Evolutionary conservation across 805 yeast species (phyloP).

Genomic region (Candida adriatica): DNA sequence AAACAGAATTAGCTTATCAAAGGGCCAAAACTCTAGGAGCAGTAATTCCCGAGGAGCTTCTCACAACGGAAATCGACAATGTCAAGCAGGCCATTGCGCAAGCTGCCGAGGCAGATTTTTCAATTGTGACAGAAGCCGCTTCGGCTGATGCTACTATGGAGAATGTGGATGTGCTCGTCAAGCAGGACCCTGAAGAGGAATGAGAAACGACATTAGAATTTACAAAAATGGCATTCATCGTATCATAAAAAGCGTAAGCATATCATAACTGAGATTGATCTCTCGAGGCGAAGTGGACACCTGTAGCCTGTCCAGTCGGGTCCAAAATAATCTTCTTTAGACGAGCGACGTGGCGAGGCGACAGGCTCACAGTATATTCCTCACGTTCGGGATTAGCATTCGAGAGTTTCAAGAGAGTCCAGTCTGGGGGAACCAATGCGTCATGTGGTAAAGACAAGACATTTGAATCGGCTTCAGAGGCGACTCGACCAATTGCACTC

Average conservation of each 20-base stretch:
- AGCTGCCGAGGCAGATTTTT: not conserved
- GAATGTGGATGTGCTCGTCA: no score
- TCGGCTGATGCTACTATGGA: no score
- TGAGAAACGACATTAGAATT: no score
- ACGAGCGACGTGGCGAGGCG: slow-evolving; percentile 7
- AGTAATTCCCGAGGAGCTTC: slow-evolving; percentile 15
- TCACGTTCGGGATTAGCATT: slow-evolving; percentile 7
- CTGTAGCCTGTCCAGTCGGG: no score
- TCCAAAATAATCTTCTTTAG: slow-evolving; percentile 6
- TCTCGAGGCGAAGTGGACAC: no score
- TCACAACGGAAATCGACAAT: slow-evolving; percentile 11
- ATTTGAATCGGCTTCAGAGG: not conserved
- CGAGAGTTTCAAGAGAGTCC: slow-evolving; percentile 20
- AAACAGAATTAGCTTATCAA: slow-evolving; percentile 10
- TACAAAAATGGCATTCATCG: no score
- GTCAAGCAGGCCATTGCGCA: slow-evolving; percentile 4
- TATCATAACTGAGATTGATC: no score
- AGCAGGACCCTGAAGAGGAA: no score
- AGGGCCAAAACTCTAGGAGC: slow-evolving; percentile 12
- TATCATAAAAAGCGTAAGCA: no score
- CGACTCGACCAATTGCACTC: not conserved
- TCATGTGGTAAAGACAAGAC: slow-evolving; percentile 4
- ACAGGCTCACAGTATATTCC: slow-evolving; percentile 11
- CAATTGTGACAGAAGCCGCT: no score
- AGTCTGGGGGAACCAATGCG: slow-evolving; percentile 21